Evolutionary conservation across 148 eudicot genomes (phyloP).

Genomic region (Rhododendron williamsianum): DNA sequence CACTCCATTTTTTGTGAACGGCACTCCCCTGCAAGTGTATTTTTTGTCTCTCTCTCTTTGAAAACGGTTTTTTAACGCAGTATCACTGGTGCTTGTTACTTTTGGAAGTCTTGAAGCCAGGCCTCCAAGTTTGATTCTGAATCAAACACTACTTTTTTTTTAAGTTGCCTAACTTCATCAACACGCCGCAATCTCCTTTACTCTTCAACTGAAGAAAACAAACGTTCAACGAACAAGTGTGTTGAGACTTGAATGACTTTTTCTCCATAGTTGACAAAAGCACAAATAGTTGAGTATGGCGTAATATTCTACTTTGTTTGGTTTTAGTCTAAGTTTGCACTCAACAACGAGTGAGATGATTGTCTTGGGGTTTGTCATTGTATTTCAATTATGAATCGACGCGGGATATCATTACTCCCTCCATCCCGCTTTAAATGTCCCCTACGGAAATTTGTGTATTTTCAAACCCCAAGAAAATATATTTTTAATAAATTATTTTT

Average conservation of each 20-base stretch:
- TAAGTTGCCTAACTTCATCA: neutral
- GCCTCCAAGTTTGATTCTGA: slow-evolving; percentile 5
- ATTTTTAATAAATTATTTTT: no score
- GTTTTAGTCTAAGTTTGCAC: neutral
- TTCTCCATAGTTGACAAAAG: neutral
- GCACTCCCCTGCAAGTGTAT: no score
- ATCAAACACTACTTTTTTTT: neutral
- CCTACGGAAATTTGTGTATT: no score
- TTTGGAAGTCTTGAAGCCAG: neutral
- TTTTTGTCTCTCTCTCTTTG: neutral
- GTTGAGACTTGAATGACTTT: neutral
- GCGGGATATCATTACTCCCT: no score
- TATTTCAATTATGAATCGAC: no score
- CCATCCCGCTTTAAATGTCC: no score
- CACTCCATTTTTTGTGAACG: no score
- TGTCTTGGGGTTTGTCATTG: neutral
- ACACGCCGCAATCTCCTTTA: neutral
- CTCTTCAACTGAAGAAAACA: neutral
- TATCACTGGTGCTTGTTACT: neutral
- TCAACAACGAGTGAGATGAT: neutral
- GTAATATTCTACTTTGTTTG: neutral
- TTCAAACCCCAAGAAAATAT: no score
- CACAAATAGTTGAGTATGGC: neutral
- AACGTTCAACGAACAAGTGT: neutral
- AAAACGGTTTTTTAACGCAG: neutral